Evolutionary conservation across 306 rosid species (phyloP), one percentile per base, ranked within the genome.

Genomic region (Astragalus glycyphyllos): DNA sequence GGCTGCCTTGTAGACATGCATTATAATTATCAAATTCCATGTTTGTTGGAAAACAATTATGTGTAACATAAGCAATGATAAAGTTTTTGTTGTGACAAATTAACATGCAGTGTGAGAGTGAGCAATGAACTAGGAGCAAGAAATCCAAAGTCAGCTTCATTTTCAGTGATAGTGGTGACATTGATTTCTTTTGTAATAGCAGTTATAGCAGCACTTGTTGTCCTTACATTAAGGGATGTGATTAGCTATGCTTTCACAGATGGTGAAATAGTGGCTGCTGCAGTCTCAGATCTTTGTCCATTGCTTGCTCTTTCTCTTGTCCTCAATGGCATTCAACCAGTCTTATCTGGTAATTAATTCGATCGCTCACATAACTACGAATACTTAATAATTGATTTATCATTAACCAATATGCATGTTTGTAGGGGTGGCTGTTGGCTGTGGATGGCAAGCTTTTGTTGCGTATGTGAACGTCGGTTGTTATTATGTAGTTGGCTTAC

Each of bases 401-500:
- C 4, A 26, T 26, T 26, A 26, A 26, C 9, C 6, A 5, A 56
- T 55, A 29, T 7, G 0, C 11, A 12, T 51, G 57, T 51, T 56
- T 57, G 17, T 12, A 61, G 97, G 97, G 4, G 96, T 92, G 68
- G 98, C 98, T 68, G 92, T 92, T 73, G 98, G 98, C 5, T 89
- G 98, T 60, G 96, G 96, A 77, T 92, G 98, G 96, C 98, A 92
- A 79, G 20, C 88, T n/a, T 84, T 89, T 11, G 96, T 89, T 1
- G 98, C 98, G 0, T 92, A 85, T 45, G 85, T 92, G 6, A 92
- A 92, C 44, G 83, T 92, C 5, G 90, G 89, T 2, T 83, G 96
- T 58, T 90, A 88, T 37, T 88, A 86, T 65, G 66, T 77, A 11
- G 67, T 87, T 76, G 97, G 97, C 31, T 55, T 90, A 34, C 95